A percentile compares a stretch with the other conserved stretches of the same genome.
Evolutionary conservation across 2,329 filamentous ascomycete genomes (phyloP).

Genomic region (Pseudocercospora vitis): DNA sequence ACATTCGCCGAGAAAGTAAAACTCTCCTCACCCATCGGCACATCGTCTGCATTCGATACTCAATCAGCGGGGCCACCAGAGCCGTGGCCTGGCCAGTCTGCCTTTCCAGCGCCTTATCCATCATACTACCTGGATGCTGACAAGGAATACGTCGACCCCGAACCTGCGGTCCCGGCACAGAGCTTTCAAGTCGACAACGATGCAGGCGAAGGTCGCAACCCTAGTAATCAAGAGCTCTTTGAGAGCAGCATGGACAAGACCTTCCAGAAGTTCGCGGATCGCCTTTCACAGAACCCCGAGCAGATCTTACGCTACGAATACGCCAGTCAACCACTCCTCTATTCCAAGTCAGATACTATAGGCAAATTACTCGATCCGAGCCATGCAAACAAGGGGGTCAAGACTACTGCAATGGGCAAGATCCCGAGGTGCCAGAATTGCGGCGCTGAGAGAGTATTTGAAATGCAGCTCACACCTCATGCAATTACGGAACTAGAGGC

Average conservation of each 20-base stretch:
- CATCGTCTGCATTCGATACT: constrained; percentile 31
- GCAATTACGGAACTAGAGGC: constrained; percentile 85
- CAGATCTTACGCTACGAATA: constrained; percentile 54
- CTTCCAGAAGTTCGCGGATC: constrained; percentile 55
- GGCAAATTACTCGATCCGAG: constrained; percentile 60
- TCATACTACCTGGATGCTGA: constrained; percentile 82
- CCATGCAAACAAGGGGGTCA: constrained; percentile 22
- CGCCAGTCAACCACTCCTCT: constrained; percentile 62
- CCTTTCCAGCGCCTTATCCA: constrained; percentile 71
- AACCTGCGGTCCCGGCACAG: constrained; percentile 50
- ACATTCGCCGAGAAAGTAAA: constrained; percentile 38
- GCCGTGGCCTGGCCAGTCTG: constrained; percentile 71
- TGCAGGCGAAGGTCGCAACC: constrained; percentile 26
- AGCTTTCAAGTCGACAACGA: constrained; percentile 37
- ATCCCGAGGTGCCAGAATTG: constrained; percentile 79
- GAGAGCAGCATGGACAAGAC: constrained; percentile 51
- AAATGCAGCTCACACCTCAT: constrained; percentile 88
- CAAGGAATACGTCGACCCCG: constrained; percentile 75
- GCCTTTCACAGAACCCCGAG: constrained; percentile 52
- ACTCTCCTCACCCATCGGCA: constrained; percentile 27
- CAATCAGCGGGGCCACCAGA: constrained; percentile 45
- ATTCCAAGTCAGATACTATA: constrained; percentile 73
- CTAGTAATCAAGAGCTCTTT: constrained; percentile 43
- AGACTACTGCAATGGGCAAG: constrained; percentile 33
- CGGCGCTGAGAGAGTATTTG: constrained; percentile 73